Conservation (phyloP, 2,329 filamentous ascomycete genomes). For the Ophiocordyceps sinensis region DNA sequence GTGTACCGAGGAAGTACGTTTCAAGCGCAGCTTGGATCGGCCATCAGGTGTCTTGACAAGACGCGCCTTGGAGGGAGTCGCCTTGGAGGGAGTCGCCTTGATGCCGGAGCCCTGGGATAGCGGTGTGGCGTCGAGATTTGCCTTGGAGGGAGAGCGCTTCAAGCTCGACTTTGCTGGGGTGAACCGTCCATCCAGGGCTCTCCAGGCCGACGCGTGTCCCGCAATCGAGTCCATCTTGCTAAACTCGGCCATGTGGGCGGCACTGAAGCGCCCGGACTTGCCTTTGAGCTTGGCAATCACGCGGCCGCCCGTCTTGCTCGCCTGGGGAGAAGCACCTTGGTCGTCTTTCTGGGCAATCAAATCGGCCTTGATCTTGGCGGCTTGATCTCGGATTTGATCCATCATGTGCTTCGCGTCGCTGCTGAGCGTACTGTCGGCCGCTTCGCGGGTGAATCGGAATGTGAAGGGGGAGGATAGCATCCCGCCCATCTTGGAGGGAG, state of each 20-base stretch:
- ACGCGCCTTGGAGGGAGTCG: constrained; percentile 42
- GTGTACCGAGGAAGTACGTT: constrained; percentile 18
- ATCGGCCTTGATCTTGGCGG: constrained; percentile 53
- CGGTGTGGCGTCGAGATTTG: constrained; percentile 22
- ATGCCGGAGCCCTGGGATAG: constrained; percentile 23
- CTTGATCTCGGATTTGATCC: constrained; percentile 57
- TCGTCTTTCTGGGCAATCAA: constrained; percentile 48
- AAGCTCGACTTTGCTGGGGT: constrained; percentile 29
- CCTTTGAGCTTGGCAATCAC: constrained; percentile 71
- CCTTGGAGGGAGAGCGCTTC: constrained; percentile 31
- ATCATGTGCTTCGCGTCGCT: constrained; percentile 46
- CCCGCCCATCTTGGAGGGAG: constrained; percentile 45
- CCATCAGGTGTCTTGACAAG: constrained; percentile 42
- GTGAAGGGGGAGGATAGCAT: constrained; percentile 47
- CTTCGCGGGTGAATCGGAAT: constrained; percentile 51
- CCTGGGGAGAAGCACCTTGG: constrained; percentile 27
- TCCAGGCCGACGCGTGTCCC: constrained; percentile 67
- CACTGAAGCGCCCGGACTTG: constrained; percentile 66
- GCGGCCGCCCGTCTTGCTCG: constrained; percentile 35
- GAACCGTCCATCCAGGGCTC: constrained; percentile 38
- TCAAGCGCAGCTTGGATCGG: constrained; percentile 19
- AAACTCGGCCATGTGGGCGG: constrained; percentile 75
- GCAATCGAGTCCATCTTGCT: constrained; percentile 97
- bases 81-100: constrained; percentile 39
- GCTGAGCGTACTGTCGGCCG: constrained; percentile 37